phyloP scores from a whole-genome alignment of 1,284 basidiomycete species.

The Ceratobasidium sp. region DNA sequence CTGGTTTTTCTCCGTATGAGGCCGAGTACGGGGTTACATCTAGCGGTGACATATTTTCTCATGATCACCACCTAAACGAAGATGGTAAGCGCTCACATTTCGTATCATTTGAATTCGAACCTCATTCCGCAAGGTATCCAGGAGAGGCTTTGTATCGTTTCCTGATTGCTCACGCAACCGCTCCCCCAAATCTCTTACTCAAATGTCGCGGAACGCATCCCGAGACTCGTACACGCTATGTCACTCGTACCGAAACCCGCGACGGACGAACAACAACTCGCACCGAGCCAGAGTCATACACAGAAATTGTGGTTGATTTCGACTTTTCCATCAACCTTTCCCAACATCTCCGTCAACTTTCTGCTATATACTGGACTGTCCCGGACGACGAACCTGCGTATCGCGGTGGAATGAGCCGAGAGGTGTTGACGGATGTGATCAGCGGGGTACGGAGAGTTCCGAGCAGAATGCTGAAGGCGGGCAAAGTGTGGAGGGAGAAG shows the following conservation, averaged over 20 bases:
- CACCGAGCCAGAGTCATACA: conserved; percentile 55
- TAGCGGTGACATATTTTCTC: conserved; percentile 68
- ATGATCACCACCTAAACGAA: conserved; percentile 74
- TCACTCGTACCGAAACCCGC: conserved; percentile 52
- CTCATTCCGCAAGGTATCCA: conserved; percentile 49
- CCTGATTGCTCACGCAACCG: conserved; percentile 65
- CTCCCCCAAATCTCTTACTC: conserved; percentile 62
- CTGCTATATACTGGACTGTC: conserved; percentile 63
- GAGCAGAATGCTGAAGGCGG: conserved; percentile 18
- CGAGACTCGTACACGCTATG: conserved; percentile 64
- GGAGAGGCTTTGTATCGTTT: conserved; percentile 80
- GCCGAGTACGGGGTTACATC: conserved; percentile 66
- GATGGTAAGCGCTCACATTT: conserved; percentile 61
- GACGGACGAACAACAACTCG: conserved; percentile 14
- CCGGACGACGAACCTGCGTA: conserved; percentile 64
- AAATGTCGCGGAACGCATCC: conserved; percentile 67
- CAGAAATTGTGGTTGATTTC: conserved; percentile 70
- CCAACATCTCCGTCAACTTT: conserved; percentile 51
- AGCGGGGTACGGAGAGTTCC: conserved; percentile 30
- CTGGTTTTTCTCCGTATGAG: conserved; percentile 69
- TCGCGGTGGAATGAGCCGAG: conserved; percentile 65
- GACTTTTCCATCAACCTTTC: conserved; percentile 68
- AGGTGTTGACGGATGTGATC: conserved; percentile 49
- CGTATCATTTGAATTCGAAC: not conserved
- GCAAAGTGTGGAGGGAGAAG: conserved; percentile 26